Base-by-base conservation (phyloP, 331 rosid species). In the Malus hybrid region DNA sequence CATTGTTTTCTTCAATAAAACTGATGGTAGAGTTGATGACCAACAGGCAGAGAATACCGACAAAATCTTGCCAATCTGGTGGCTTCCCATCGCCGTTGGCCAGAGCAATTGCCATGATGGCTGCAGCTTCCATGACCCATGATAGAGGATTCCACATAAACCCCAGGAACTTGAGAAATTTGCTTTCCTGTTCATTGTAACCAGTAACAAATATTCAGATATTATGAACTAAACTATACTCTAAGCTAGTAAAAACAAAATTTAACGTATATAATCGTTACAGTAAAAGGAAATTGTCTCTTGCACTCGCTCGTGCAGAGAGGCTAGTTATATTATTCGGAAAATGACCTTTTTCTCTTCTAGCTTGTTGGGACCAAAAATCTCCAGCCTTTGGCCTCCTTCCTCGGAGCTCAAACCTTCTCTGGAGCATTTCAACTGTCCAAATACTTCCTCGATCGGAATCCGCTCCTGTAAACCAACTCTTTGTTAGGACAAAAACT, bases 71-170 rank as follows among this genome's bases (percentile, higher is more conserved):
- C 99, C 99, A 94, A 86, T 94, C 99, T 14, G 99, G 99, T 64
- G 97, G 93, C 89, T 52, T 85, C 46, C 93, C 92, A 1, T 55
- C 85, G 7, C 99, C 99, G 69, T 94, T 94, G 70, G 99, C 99
- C 52, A 94, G 89, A 60, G 87, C 99, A 86, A 94, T 94, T 9
- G 99, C 97, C 99, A 94, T 94, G 0, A 94, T 14, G 46, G 97
- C 99, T 2, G 99, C 99, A 81, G 92, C 87, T 82, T 90, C 99
- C 99, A 94, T 94, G 68, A 94, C 99, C 99, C 99, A 94, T 77
- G 99, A 94, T 7, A 94, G 87, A 65, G 99, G 99, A 80, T 94
- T 94, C 99, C 99, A 94, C 99, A 94, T 94, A 79, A 94, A 94
- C 79, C 99, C 99, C 20, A 94, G 91, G 86, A 92, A 94, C 93